These are phyloP conservation scores for Neophaeococcomyces aloes DNA, from an alignment of 2,329 filamentous ascomycete species.

Conservation along the genomic window DNA sequence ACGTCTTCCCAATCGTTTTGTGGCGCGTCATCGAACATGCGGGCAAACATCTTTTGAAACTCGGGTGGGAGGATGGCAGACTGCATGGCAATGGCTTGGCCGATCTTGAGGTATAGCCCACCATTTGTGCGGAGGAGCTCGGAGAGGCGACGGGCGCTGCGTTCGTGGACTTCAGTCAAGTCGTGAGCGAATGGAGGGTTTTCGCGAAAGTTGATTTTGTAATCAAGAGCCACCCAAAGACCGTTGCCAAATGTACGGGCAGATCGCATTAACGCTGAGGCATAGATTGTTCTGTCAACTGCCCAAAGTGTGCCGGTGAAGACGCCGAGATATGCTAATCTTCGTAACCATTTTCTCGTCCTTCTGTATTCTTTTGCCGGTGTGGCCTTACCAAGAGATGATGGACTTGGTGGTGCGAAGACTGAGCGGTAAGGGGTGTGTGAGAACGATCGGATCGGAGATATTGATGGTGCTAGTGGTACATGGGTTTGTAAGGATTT, in stretches of 20 bases:
- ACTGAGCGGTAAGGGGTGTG: constrained; percentile 24
- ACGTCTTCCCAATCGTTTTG: constrained; percentile 83
- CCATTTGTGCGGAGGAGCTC: constrained; percentile 76
- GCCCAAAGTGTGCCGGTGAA: constrained; percentile 54
- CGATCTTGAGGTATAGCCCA: constrained; percentile 92
- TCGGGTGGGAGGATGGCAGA: constrained; percentile 84
- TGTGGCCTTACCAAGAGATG: constrained; percentile 61
- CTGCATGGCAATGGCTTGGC: constrained; percentile 97
- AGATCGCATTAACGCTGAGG: constrained; percentile 66
- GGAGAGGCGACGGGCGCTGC: constrained; percentile 75
- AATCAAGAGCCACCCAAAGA: constrained; percentile 74
- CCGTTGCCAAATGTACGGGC: constrained; percentile 71
- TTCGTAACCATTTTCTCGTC: constrained; percentile 64
- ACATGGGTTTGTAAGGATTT: constrained; percentile 2
- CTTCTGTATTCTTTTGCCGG: constrained; percentile 61
- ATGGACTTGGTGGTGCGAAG: constrained; percentile 66
- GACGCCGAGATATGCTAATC: constrained; percentile 53
- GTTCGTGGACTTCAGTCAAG: constrained; percentile 66
- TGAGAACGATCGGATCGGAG: constrained; percentile 13
- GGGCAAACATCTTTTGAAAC: constrained; percentile 89
- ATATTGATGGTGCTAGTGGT: not conserved
- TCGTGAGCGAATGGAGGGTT: constrained; percentile 63
- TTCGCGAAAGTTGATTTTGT: constrained; percentile 90
- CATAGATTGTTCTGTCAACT: constrained; percentile 64
- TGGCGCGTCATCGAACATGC: constrained; percentile 96